Evolutionary conservation across 1,139 yeast species (phyloP), one percentile per base, ranked within the genome.

Genomic region (Yamadazyma triangularis): DNA sequence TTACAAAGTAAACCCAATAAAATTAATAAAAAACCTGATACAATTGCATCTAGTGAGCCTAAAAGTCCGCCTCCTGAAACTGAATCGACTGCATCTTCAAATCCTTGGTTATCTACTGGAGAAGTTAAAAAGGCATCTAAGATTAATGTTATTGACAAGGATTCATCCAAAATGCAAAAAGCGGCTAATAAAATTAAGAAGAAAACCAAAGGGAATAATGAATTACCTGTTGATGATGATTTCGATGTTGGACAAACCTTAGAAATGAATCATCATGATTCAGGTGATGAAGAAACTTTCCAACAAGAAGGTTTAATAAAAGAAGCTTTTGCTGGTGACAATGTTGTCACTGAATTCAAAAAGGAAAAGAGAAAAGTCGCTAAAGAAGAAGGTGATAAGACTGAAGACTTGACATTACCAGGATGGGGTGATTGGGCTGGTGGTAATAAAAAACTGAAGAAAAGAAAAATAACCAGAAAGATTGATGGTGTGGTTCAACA

Each of bases 241-340:
- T 79, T 84, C 42, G 79, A 75, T 40, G 66, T 69, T 32, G 56
- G 55, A 23, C 58, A 64, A 27, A 70, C 76, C 1, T 49, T 74
- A 29, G 48, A 52, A 21, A 56, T 73, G 11, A 38, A 40, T n/a
- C 60, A 62, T 4, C 62, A 62, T 28, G 69, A 66, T 30, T 65
- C 56, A 7, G 56, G 51, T 4, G 58, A 50, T 8, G 59, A 51
- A 2, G 62, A 57, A 31, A 59, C 73, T 66, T 86, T 91, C 61
- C 73, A 77, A 46, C 96, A 91, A 54, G 78, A 79, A 39, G 91
- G 87, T 35, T 68, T 91, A 28, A 86, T 87, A 39, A 76, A 80
- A 41, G 83, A 89, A 50, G 98, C 98, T 0, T 91, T 91, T 68
- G 97, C 96, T 2, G 97, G 97, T 15, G 99, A 91, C 58, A 93